Evolutionary conservation across 768 basidiomycete species (phyloP), one percentile per base, ranked within the genome.

Genomic region (Macrolepiota fuliginosa): DNA sequence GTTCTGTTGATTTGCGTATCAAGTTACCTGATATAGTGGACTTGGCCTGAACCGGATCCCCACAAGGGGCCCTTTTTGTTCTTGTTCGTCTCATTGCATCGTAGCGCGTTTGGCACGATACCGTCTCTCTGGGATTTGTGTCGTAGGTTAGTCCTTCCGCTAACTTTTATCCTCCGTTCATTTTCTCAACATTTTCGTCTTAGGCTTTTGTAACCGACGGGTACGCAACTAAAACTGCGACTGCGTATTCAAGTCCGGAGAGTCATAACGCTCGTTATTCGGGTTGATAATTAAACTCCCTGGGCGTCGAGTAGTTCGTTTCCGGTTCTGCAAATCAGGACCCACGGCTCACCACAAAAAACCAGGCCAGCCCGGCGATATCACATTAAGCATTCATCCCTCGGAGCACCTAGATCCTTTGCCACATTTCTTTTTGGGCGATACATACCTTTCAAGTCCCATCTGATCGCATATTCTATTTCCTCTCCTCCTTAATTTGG

Each of bases 391-490:
- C 13, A 49, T 22, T 42, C 42, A 36, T 32, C 45, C 17, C 45
- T 56, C 56, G 10, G 40, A 35, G 29, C 29, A 12, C 32, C 15
- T 9, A 4, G 29, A n/a, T 56, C 29, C 40, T 47, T 45, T 45
- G 27, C 32, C 11, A 19, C 45, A 24, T 56, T 45, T 10, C 13
- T 36, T 11, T 56, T 56, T 7, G 46, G 47, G 35, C 56, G 29
- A 32, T 37, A 9, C 42, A 46, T 53, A 37, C 29, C 37, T 45
- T 15, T 32, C 17, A 25, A 51, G 59, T 36, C 25, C 40, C 27
- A 53, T 53, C 51, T 42, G 37, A 53, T 52, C 29, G 58, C 59
- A 22, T 54, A 45, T 54, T 4, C 29, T 46, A 47, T 53, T 54
- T 6, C 13, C 53, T 60, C 42, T 24, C 40, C 39, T 54, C 50